Evolutionary conservation across 192 early-diverging fungal genomes (phyloP), one percentile per base, ranked within the genome.

Genomic region (Entomortierella lignicola): DNA sequence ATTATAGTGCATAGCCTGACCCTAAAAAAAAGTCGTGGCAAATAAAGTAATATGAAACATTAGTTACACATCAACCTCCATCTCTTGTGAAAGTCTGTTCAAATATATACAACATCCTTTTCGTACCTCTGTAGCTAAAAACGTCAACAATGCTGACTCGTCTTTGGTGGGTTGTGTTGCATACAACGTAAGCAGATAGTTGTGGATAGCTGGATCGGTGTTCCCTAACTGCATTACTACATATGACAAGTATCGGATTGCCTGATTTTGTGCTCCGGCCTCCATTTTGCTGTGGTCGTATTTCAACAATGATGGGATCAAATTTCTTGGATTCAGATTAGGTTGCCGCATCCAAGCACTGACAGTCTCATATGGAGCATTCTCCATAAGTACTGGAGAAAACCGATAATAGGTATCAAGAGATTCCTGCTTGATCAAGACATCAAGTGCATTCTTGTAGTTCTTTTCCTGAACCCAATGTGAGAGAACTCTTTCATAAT

Each of bases 191-290:
- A 99, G 81, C 37, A 98, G 85, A 75, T 92, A 97, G 83, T 99
- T 99, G 85, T 99, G 97, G 53, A 99, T 91, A 0, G 93, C 91
- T 0, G 92, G 85, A 71, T 99, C 97, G 5, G 91, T 90, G 60
- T 95, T 97, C 34, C 84, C 87, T 23, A 93, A 84, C 48, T 88
- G 86, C 15, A 91, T 85, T 7, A 93, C 94, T 21, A 94, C 92
- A 80, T 94, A 93, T 6, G 91, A 89, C 64, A 99, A 71, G 63
- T 98, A 99, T 23, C 94, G 82, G 42, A 97, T 91, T 0, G 94
- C 93, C 82, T 97, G 95, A 81, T 96, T 94, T 85, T 90, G 81
- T 10, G 59, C 59, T 43, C 51, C 56, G 20, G 74, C 21, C 29
- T 63, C 66, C 69, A 82, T 8, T 23, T 56, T 52, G 69, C 55